phyloP scores from a whole-genome alignment of 306 rosid genomes.

The Gynostemma pentaphyllum region DNA sequence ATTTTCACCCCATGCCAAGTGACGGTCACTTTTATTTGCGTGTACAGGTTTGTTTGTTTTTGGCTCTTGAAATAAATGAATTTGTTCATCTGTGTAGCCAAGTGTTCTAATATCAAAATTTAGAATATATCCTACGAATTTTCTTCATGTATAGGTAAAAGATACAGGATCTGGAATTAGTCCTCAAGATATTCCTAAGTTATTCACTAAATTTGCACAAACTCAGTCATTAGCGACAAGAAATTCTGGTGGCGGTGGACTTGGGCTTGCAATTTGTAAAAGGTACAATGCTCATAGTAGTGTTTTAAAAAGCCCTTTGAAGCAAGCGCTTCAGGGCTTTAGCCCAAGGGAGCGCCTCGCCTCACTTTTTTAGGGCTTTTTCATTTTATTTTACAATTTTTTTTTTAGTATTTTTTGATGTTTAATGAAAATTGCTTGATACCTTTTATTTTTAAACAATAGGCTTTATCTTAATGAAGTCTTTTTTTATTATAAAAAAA shows the following conservation, averaged over 20 bases:
- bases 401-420: too few relatives aligned
- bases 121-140: background rate
- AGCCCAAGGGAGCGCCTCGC: too few relatives aligned
- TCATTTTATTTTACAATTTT: too few relatives aligned
- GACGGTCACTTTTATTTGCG: constrained; percentile 76
- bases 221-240: constrained; percentile 49
- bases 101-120: constrained; percentile 5
- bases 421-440: too few relatives aligned
- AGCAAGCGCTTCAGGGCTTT: too few relatives aligned
- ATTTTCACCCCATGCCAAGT: constrained; percentile 50
- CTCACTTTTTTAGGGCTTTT: too few relatives aligned
- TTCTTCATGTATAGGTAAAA: constrained; percentile 42
- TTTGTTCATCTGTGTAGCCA: constrained; percentile 12
- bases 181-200: constrained; percentile 73
- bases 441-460: too few relatives aligned
- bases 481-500: too few relatives aligned
- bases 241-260: constrained; percentile 68
- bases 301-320: too few relatives aligned
- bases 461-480: too few relatives aligned
- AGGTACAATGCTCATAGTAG: constrained; percentile 39
- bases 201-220: constrained; percentile 83
- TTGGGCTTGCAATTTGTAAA: constrained; percentile 86
- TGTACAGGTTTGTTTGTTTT: constrained; percentile 68
- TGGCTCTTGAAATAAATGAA: constrained; percentile 8
- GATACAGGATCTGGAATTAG: constrained; percentile 83